These are phyloP conservation scores for Corylus avellana DNA, from an alignment of 306 rosid genomes.

Conservation along the genomic window DNA sequence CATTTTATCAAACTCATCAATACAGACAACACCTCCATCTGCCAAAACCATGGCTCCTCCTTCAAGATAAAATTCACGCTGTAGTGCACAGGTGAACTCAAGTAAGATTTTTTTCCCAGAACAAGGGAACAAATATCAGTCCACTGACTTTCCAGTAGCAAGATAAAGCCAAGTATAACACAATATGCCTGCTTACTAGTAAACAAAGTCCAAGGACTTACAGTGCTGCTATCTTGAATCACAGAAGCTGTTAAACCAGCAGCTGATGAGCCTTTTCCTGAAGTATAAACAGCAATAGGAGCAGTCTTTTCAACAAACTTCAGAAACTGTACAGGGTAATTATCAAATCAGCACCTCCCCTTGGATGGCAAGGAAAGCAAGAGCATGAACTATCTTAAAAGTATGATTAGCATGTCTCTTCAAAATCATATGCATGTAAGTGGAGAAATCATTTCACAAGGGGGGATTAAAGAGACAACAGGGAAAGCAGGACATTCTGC, in stretches of 20 bases:
- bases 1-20: conserved; percentile 99
- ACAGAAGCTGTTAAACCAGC: conserved; percentile 99
- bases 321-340: conserved; percentile 63
- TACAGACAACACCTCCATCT: conserved; percentile 98
- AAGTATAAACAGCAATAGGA: conserved; percentile 94
- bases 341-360: conserved; percentile 30
- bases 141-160: conserved; percentile 6
- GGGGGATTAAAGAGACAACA: conserved; percentile 10
- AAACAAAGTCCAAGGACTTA: conserved; percentile 45
- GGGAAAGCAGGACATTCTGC: neutral
- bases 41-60: conserved; percentile 99
- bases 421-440: conserved; percentile 3
- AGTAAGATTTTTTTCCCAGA: conserved; percentile 29
- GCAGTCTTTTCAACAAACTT: conserved; percentile 99
- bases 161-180: conserved; percentile 18
- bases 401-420: conserved; percentile 8
- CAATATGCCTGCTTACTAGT: conserved; percentile 13
- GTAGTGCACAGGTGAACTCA: conserved; percentile 28
- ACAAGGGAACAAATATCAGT: neutral
- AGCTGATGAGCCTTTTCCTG: conserved; percentile 99
- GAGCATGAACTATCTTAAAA: conserved; percentile 3
- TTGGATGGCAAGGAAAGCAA: conserved; percentile 14
- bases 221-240: conserved; percentile 80
- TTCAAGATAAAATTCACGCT: conserved; percentile 99
- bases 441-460: conserved; percentile 6